Evolutionary conservation across 495 filamentous ascomycete genomes (phyloP).

Genomic region (Clavariopsis aquatica): DNA sequence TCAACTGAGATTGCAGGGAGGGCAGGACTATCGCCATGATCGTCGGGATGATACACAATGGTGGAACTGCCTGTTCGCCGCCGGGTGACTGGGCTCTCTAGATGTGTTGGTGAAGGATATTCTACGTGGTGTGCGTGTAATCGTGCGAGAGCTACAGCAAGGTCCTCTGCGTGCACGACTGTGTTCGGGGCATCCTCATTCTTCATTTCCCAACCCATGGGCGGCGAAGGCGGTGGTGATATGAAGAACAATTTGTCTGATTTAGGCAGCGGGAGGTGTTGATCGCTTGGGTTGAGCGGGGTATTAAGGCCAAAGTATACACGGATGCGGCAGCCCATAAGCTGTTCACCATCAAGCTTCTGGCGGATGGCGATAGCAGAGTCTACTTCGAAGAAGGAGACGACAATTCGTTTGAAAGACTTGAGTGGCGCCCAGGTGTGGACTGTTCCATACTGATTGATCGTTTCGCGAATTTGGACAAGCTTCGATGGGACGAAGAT

Average conservation of each 20-base stretch:
- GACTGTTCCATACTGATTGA: conserved; percentile 67
- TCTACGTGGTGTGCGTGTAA: conserved; percentile 41
- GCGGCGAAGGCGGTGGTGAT: conserved; percentile 85
- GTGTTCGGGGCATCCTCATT: conserved; percentile 92
- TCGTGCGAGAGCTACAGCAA: conserved; percentile 73
- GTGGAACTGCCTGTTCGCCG: conserved; percentile 61
- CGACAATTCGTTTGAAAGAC: conserved; percentile 87
- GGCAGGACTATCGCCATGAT: conserved; percentile 72
- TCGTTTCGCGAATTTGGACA: conserved; percentile 69
- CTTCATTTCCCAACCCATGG: conserved; percentile 88
- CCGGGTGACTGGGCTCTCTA: conserved; percentile 42
- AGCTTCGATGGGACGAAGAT: conserved; percentile 81
- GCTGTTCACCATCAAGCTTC: conserved; percentile 66
- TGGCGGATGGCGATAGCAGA: conserved; percentile 73
- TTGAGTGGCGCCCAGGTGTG: conserved; percentile 90
- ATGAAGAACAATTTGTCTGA: conserved; percentile 95
- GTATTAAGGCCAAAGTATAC: conserved; percentile 90
- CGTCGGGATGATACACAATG: conserved; percentile 72
- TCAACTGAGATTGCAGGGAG: conserved; percentile 89
- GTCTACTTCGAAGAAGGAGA: conserved; percentile 74
- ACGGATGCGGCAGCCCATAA: conserved; percentile 69
- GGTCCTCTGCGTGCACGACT: conserved; percentile 85
- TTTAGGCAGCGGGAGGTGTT: conserved; percentile 79
- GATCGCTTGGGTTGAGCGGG: conserved; percentile 60
- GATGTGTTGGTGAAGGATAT: conserved; percentile 35